phyloP scores from a whole-genome alignment of 371 early-diverging fungal genomes.

The Mucor mucedo region DNA sequence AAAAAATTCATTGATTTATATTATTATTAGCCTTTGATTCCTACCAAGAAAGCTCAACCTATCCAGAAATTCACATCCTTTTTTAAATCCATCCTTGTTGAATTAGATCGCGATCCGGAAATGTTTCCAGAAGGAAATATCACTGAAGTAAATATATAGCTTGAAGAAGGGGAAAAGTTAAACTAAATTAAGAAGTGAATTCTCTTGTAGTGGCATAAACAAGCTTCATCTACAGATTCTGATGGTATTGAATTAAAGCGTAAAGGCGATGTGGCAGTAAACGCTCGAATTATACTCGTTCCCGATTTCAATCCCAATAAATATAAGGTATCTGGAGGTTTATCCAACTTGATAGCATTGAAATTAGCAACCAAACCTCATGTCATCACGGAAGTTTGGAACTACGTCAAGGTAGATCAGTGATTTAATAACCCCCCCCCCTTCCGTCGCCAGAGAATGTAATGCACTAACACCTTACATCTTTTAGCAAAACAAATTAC shows the following conservation, averaged over 20 bases:
- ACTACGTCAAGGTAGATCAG: constrained; percentile 83
- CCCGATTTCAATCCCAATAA: constrained; percentile 80
- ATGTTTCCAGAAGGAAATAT: constrained; percentile 73
- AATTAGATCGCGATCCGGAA: constrained; percentile 81
- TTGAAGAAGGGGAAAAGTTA: no score
- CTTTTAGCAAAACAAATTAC: constrained; percentile 67
- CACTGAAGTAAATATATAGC: constrained; percentile 59
- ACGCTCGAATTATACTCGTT: constrained; percentile 78
- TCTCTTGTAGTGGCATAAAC: constrained; percentile 69
- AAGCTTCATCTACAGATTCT: constrained; percentile 60
- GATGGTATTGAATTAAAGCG: constrained; percentile 96
- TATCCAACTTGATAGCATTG: constrained; percentile 74
- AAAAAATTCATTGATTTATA: not conserved
- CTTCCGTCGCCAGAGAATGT: no score
- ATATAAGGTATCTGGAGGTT: constrained; percentile 72
- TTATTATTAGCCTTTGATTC: constrained; percentile 52
- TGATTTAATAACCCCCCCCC: no score
- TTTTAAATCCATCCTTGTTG: constrained; percentile 80
- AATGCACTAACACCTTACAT: not conserved
- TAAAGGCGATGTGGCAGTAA: constrained; percentile 81
- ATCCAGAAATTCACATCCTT: constrained; percentile 87
- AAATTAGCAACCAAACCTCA: constrained; percentile 74
- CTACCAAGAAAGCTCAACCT: constrained; percentile 65
- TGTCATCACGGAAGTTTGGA: constrained; percentile 88
- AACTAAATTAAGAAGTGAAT: no score